Evolutionary conservation across 2,329 filamentous ascomycete genomes (phyloP), one percentile per base, ranked within the genome.

Genomic region (Exophiala alcalophila): DNA sequence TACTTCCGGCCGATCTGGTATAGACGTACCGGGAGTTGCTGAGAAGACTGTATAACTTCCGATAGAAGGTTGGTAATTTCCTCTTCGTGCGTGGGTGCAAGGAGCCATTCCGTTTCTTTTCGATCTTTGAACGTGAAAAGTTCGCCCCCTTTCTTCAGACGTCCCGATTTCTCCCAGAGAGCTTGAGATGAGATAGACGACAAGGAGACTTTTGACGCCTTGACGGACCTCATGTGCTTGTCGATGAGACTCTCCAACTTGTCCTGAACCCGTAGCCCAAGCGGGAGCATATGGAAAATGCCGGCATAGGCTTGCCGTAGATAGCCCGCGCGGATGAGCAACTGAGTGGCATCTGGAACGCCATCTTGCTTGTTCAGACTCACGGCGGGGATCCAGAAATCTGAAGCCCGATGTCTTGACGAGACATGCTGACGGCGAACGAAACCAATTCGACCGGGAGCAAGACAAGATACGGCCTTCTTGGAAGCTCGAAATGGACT

Each of bases 1-100:
- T 97, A 98, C 65, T 98, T 98, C 32, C 91, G 62, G 86, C 84
- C 83, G 34, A 92, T 92, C 62, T 98, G 92, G 59, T 97, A 98
- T 0, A 98, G 69, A 29, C 89, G 78, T 16, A 97, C 63, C 0
- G 92, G 92, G 6, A 97, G 72, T 30, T 87, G 82, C 59, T 89
- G 91, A 61, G 95, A 91, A 1, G 90, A 95, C 28, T 81, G 80
- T 1, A 90, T 72, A 11, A 82, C 76, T 42, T 75, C 77, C 3
- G 80, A 78, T 2, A 96, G 86, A 2, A 98, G 70, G 0, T 76
- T 70, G 0, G 92, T 98, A 55, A 98, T 92, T 61, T 98, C 92
- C 63, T 98, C 92, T 60, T 98, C 92, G 50, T 98, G 92, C 0
- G 92, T 98, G 1, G 92, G 92, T 1, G 89, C 84, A 3, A 98